These are phyloP conservation scores for Teratosphaeria destructans DNA, from an alignment of 2,329 filamentous ascomycete species.

Conservation along the genomic window DNA sequence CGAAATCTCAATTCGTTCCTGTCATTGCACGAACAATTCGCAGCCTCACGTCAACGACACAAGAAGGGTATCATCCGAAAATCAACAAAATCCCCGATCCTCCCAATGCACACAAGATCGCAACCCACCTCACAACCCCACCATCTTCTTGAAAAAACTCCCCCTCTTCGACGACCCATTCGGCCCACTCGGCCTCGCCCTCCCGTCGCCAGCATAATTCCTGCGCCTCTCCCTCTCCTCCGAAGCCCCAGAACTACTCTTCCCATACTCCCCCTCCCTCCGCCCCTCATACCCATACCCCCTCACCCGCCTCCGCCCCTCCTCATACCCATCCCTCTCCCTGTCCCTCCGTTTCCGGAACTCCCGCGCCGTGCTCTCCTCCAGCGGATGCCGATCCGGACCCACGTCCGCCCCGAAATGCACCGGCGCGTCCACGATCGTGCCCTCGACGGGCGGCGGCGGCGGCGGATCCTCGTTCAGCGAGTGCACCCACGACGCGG, in stretches of 20 bases:
- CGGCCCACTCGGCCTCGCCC: slow-evolving; percentile 24
- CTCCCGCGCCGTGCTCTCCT: slow-evolving; percentile 22
- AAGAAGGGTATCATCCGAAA: background rate
- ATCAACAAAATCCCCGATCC: background rate
- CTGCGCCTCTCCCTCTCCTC: slow-evolving; percentile 15
- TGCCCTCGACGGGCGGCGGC: slow-evolving; percentile 35
- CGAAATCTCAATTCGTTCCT: background rate
- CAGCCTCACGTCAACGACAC: background rate
- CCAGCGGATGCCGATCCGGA: slow-evolving; percentile 11
- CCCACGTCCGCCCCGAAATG: slow-evolving; percentile 19
- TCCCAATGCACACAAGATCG: background rate
- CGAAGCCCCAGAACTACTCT: slow-evolving; percentile 26
- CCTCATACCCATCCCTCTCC: slow-evolving; percentile 11
- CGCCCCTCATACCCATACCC: slow-evolving; percentile 11
- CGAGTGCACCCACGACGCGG: slow-evolving; percentile 39
- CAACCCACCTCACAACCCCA: slow-evolving; percentile 2
- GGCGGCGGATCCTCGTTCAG: slow-evolving; percentile 37
- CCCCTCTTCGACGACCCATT: slow-evolving; percentile 27
- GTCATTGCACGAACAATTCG: background rate
- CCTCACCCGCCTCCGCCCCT: background rate
- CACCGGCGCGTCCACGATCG: slow-evolving; percentile 34
- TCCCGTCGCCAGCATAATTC: slow-evolving; percentile 19
- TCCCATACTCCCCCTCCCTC: slow-evolving; percentile 14
- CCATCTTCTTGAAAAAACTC: slow-evolving; percentile 40
- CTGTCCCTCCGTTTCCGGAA: slow-evolving; percentile 16